Base-by-base conservation (phyloP, 306 rosid species). In the Lithocarpus polystachyus region DNA sequence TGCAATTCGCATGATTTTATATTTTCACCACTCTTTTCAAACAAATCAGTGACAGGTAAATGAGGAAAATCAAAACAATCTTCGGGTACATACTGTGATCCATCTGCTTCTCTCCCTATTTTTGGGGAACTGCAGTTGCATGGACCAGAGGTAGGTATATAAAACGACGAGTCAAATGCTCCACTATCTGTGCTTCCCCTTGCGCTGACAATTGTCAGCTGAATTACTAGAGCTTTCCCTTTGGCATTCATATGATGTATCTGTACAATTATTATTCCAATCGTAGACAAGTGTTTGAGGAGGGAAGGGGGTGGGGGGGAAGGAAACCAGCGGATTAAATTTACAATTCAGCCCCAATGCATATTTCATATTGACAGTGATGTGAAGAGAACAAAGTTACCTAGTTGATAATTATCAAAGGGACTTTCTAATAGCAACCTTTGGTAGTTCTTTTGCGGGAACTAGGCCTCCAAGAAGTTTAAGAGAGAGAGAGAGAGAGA, bases 11-110 rank as follows among this genome's bases (percentile, higher is more conserved):
- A 75, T 79, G 82, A 85, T 13, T 52, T 75, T 61, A 78, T 37
- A 74, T 87, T 89, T 81, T 82, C 74, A 73, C 74, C 84, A 82
- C 84, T 80, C 85, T 83, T 86, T 37, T 80, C 89, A 75, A 89
- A 94, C 77, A 92, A 80, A 88, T 94, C 79, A 72, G 90, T 75
- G 80, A 89, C 86, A 19, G 90, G 88, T 71, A 87, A 84, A 80
- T 89, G 80, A 74, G 96, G 94, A 87, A 89, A 92, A 77, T 88
- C 92, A 81, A 84, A 88, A 87, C 74, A 79, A 80, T 73, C 83
- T 79, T 84, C 88, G 54, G 83, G 79, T 73, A 79, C 80, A 80
- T 43, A 54, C 40, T 83, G 82, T 31, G 90, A 82, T 84, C 82
- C 88, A 77, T 84, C 88, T 79, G 83, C 83, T 89, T 86, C 93